Percentiles rank a stretch among this genome's conserved stretches.
phyloP scores from a whole-genome alignment of 2,329 filamentous ascomycete genomes.

The Sporothrix inflata region DNA sequence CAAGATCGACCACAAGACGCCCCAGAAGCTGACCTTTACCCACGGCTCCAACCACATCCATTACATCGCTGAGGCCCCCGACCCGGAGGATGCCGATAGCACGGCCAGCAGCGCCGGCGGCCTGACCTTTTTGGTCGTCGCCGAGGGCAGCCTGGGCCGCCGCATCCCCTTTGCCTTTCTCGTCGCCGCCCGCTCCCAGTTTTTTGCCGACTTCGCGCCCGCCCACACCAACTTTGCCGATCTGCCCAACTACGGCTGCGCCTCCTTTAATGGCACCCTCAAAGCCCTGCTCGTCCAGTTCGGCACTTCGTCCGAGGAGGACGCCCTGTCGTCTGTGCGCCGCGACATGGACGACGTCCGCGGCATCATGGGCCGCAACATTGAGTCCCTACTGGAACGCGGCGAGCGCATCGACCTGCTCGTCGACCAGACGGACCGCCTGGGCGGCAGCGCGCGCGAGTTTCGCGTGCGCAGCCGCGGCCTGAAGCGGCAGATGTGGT shows the following conservation, averaged over 20 bases:
- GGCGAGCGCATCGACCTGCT: constrained; percentile 92
- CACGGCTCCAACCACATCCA: constrained; percentile 92
- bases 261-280: constrained; percentile 79
- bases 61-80: constrained; percentile 85
- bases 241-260: constrained; percentile 88
- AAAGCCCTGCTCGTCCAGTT: constrained; percentile 80
- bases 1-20: constrained; percentile 79
- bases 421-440: constrained; percentile 92
- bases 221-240: constrained; percentile 71
- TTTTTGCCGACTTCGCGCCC: constrained; percentile 71
- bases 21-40: constrained; percentile 92
- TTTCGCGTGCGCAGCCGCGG: constrained; percentile 87
- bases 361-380: constrained; percentile 95
- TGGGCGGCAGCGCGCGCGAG: constrained; percentile 86
- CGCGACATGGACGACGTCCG: constrained; percentile 90
- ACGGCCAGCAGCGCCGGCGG: constrained; percentile 62
- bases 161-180: constrained; percentile 93
- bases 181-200: constrained; percentile 85
- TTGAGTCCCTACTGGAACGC: constrained; percentile 83
- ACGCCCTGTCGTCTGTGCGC: constrained; percentile 82
- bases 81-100: constrained; percentile 65
- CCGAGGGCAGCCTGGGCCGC: constrained; percentile 77
- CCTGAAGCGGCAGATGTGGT: constrained; percentile 95
- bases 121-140: constrained; percentile 89
- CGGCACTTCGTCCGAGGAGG: constrained; percentile 75